phyloP scores from a whole-genome alignment of 768 basidiomycete species.

The Suillus placidus region DNA sequence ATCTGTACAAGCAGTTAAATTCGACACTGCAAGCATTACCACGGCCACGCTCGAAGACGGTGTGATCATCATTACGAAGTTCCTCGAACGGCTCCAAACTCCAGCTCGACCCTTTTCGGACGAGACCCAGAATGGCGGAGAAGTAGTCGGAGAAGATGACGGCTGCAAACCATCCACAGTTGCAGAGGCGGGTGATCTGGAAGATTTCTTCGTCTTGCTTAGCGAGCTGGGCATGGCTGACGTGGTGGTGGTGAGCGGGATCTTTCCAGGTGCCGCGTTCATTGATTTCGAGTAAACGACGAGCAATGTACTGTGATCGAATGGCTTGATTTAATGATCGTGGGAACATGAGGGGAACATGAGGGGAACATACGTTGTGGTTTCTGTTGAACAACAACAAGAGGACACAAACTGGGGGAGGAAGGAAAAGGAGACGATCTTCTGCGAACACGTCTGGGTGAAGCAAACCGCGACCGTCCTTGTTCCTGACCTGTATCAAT shows the following conservation, averaged over 20 bases:
- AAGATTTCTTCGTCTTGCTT: conserved; percentile 78
- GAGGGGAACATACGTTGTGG: conserved; percentile 65
- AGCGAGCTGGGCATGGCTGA: conserved; percentile 37
- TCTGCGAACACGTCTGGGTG: conserved; percentile 78
- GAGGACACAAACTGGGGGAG: conserved; percentile 73
- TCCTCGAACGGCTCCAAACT: conserved; percentile 76
- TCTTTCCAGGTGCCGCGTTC: conserved; percentile 67
- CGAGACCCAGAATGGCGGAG: conserved; percentile 76
- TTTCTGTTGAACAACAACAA: conserved; percentile 90
- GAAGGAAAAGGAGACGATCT: conserved; percentile 76
- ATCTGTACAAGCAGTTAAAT: conserved; percentile 85
- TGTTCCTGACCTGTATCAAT: conserved; percentile 33
- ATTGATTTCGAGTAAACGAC: conserved; percentile 77
- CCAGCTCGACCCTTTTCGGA: conserved; percentile 76
- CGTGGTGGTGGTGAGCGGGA: conserved; percentile 48
- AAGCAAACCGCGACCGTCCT: conserved; percentile 67
- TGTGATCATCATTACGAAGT: conserved; percentile 63
- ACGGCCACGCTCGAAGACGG: conserved; percentile 74
- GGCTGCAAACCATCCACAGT: conserved; percentile 78
- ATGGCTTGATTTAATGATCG: background rate
- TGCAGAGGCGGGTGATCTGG: conserved; percentile 77
- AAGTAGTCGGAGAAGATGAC: conserved; percentile 87
- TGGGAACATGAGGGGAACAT: too few species aligned
- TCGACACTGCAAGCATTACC: conserved; percentile 86
- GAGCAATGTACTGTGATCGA: conserved; percentile 68